phyloP scores from a whole-genome alignment of 139 green algal genomes.

The Chlamydomonas applanata region DNA sequence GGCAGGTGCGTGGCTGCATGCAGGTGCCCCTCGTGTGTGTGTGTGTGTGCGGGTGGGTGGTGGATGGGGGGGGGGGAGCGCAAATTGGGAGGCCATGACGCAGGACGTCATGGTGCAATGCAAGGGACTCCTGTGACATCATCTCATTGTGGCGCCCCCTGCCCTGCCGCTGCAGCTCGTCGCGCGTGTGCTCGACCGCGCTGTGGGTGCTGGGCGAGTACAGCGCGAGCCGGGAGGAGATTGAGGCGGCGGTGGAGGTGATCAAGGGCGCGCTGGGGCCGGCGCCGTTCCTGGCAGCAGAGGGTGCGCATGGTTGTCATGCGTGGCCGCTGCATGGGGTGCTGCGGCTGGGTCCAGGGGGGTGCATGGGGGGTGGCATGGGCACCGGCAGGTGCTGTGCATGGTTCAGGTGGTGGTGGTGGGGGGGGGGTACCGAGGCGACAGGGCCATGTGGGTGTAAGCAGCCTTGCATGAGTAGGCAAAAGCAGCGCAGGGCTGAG shows the following conservation, averaged over 20 bases:
- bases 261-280: constrained; percentile 78
- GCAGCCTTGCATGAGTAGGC: background rate
- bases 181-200: constrained; percentile 79
- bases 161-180: constrained; percentile 52
- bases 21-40: background rate
- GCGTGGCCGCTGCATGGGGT: background rate
- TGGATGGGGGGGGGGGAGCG: background rate
- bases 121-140: constrained; percentile 6
- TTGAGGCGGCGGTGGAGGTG: constrained; percentile 72
- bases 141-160: background rate
- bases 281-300: constrained; percentile 59
- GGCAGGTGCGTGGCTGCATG: background rate
- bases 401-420: too few species aligned
- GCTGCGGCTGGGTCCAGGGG: background rate
- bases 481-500: too few species aligned
- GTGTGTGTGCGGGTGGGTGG: background rate
- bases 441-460: background rate
- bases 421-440: background rate
- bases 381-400: background rate
- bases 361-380: background rate
- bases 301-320: constrained; percentile 22
- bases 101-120: constrained; percentile 15
- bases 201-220: constrained; percentile 98
- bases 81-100: background rate
- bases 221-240: constrained; percentile 60